Base-by-base conservation (phyloP, 768 basidiomycete genomes). In the Rubroboletus pulcherrimus region DNA sequence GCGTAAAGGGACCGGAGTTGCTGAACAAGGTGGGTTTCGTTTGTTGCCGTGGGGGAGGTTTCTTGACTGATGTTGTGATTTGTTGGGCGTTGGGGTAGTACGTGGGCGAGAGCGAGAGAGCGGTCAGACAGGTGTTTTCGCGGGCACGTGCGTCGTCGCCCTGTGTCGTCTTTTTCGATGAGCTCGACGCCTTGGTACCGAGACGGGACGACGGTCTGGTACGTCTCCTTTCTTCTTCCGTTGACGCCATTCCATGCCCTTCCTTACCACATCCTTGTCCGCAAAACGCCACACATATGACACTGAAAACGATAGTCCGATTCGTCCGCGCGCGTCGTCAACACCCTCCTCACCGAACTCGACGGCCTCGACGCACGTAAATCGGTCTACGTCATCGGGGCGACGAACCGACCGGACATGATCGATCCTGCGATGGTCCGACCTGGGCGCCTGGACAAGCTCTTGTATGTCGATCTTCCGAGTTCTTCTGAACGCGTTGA, bases 371-470 rank as follows among this genome's bases (percentile, higher is more conserved):
- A 94, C 57, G 77, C 84, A 2, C 84, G 93, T 34, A 92, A 90
- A 71, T 81, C 82, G 39, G 92, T 97, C 55, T 95, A 93, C 64
- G 93, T 98, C 41, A 92, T 97, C 55, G 94, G 89, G 0, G 95
- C 95, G 8, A 97, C 93, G 31, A 98, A 96, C 71, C 79, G 94
- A 12, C 94, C 94, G 1, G 93, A 98, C 74, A 96, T 96, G 86
- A 94, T 97, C 56, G 94, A 98, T 66, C 95, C 94, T 1, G 94
- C 95, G 7, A 95, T 96, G 93, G 91, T 93, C 51, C 89, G 94
- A n/a, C 95, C 95, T 0, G 94, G 95, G 0, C 83, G 95, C 10
- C 81, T 98, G 11, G 95, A 97, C 75, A 97, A 97, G 70, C 80
- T 96, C 6, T 79, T 97, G 41, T 98, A 94, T 64, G 93, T 97